Evolutionary conservation across 208 protist genomes (phyloP), one percentile per base, ranked within the genome.

Genomic region (Blechomonas ayalai): DNA sequence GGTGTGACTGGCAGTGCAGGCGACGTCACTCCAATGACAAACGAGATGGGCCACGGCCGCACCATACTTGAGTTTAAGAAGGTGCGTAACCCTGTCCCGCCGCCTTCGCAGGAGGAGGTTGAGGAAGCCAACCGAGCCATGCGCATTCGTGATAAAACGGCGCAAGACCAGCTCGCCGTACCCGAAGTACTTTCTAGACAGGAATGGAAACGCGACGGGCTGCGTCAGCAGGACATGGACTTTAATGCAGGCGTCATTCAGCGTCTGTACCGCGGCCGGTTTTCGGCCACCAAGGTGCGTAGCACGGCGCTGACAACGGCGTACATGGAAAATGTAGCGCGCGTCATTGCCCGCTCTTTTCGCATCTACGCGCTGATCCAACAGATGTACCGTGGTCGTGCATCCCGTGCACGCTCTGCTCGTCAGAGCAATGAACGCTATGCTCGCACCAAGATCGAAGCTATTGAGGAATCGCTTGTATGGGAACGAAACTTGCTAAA

Each of bases 221-320:
- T 92, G 7, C 64, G 38, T 23, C 35, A 75, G 27, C 59, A 79
- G 35, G 77, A 92, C 52, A 58, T 92, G 29, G 79, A 92, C 62
- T 82, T 85, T 74, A 87, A 82, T 47, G 84, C 84, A 2, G 73
- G 70, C 19, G 64, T 92, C 8, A 62, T 92, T 52, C 84, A 92
- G 71, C 75, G 84, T n/a, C 16, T 70, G 24, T 79, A 72, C 58
- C 68, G 52, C 44, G 58, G 45, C 39, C 65, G 69, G 31, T 57
- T 42, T 19, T 49, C 61, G 18, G 47, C 27, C 8, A 52, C 37
- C 44, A 73, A 74, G 46, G 60, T 73, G 29, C 65, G 56, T 43
- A 77, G 67, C 13, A 49, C 49, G 39, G 58, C 70, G 51, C 25
- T 89, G n/a, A 76, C 65, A 13, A 45, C 48, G 3, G 59, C 65